Base-by-base conservation (phyloP, 2,329 filamentous ascomycete genomes). In the Biscogniauxia mediterranea region DNA sequence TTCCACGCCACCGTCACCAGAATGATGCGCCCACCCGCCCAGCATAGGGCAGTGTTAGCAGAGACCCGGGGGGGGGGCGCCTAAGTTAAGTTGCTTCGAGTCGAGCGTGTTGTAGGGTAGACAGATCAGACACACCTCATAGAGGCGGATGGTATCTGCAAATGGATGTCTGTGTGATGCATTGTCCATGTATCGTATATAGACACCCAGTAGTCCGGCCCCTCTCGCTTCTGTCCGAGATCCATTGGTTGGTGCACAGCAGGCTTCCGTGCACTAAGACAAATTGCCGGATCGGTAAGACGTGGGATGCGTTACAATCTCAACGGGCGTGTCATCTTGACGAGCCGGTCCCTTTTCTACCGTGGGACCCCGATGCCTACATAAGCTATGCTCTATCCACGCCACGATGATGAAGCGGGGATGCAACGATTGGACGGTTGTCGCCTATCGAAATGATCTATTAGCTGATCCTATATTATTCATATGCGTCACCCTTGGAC, bases 171-270 rank as follows among this genome's bases (percentile, higher is more conserved):
- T 52, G 15, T 17, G 21, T 20, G n/a, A 23, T 25, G 23, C n/a
- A n/a, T n/a, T n/a, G n/a, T n/a, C n/a, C n/a, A n/a, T 15, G 55
- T 46, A 50, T 53, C 28, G n/a, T n/a, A 55, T 32, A 17, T 55
- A 52, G 38, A 46, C 51, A 57, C 49, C 59, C 28, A 52, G 60
- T 55, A 57, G 57, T n/a, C 55, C 53, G 59, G 54, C 23, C 23
- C 23, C 46, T 52, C 54, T 64, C 61, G 61, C 61, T 66, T 64
- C 56, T 55, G 26, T 56, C 51, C 38, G 46, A 59, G 55, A 62
- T 59, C 54, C 20, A 63, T 66, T 63, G 64, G 65, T 52, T 61
- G 52, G 52, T 49, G 50, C 20, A 52, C 57, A 55, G 61, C 64
- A 63, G 55, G 53, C 23, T 60, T 54, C 65, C 63, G 61, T 55